Percentiles rank a stretch among this genome's conserved stretches.
phyloP scores from a whole-genome alignment of 2,329 filamentous ascomycete genomes.

The Neophaeococcomyces aloes region DNA sequence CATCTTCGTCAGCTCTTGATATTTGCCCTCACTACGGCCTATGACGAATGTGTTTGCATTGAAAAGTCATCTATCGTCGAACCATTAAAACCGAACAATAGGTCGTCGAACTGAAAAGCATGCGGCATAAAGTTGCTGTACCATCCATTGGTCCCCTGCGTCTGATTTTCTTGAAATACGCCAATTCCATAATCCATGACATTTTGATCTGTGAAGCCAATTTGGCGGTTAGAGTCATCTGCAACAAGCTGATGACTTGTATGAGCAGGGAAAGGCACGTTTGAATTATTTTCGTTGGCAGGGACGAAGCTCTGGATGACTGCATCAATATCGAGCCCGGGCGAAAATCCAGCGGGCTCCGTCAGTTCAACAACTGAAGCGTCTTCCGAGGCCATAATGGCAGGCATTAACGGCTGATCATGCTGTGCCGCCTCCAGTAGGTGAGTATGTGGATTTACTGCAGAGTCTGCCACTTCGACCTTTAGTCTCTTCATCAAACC shows the following conservation, averaged over 20 bases:
- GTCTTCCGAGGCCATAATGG: neutral
- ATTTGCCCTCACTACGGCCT: too few species aligned
- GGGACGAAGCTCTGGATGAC: conserved; percentile 34
- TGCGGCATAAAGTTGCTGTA: neutral
- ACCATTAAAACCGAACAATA: conserved; percentile 28
- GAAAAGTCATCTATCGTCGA: conserved; percentile 13
- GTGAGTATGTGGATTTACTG: too few species aligned
- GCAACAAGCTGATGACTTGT: neutral
- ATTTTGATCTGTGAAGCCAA: too few species aligned
- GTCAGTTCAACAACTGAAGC: too few species aligned
- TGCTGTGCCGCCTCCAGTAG: too few species aligned
- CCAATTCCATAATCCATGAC: too few species aligned
- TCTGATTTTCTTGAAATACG: too few species aligned
- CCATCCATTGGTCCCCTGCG: too few species aligned
- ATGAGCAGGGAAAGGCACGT: neutral
- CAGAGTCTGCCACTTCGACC: conserved; percentile 20
- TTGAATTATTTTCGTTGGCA: neutral
- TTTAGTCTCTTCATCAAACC: conserved; percentile 38
- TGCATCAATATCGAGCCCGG: conserved; percentile 33
- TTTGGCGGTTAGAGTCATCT: too few species aligned
- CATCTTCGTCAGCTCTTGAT: too few species aligned
- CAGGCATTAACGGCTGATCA: neutral
- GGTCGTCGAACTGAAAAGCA: conserved; percentile 21
- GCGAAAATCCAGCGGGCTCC: conserved; percentile 10
- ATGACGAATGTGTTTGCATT: neutral